Evolutionary conservation across 192 early-diverging fungal species (phyloP).

Genomic region (Coemansia sp.): DNA sequence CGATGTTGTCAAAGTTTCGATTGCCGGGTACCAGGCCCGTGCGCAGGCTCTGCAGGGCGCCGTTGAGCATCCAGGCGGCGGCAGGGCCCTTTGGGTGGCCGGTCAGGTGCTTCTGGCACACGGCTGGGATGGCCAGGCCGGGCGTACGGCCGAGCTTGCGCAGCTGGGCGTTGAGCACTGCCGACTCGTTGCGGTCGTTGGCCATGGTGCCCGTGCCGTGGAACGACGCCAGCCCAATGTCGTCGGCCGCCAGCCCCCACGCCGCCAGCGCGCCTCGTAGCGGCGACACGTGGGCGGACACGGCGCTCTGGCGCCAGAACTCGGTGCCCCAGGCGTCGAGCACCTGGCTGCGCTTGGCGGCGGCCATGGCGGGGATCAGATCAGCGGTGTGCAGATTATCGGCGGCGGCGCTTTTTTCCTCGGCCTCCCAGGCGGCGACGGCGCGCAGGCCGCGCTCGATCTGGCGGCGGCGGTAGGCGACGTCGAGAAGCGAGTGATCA

Average conservation of each 20-base stretch:
- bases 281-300: constrained; percentile 66
- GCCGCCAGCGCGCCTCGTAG: constrained; percentile 85
- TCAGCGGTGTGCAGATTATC: not conserved
- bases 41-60: constrained; percentile 82
- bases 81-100: constrained; percentile 97
- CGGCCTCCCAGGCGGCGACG: constrained; percentile 21
- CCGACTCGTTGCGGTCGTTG: constrained; percentile 96
- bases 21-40: constrained; percentile 92
- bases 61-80: constrained; percentile 97
- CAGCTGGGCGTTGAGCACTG: constrained; percentile 84
- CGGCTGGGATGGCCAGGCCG: constrained; percentile 76
- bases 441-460: constrained; percentile 41
- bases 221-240: constrained; percentile 94
- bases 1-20: constrained; percentile 68
- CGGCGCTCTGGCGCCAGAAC: constrained; percentile 76
- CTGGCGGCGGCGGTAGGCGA: constrained; percentile 84
- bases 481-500: constrained; percentile 64
- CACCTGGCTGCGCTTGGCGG: constrained; percentile 66
- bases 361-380: constrained; percentile 59
- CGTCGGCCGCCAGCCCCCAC: constrained; percentile 89
- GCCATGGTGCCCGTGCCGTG: constrained; percentile 94
- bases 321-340: constrained; percentile 80
- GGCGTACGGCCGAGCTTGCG: constrained; percentile 82
- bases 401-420: constrained; percentile 3
- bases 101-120: constrained; percentile 94